These are phyloP conservation scores for Coniophora puteana DNA, from an alignment of 1,284 basidiomycete species.

Conservation along the genomic window DNA sequence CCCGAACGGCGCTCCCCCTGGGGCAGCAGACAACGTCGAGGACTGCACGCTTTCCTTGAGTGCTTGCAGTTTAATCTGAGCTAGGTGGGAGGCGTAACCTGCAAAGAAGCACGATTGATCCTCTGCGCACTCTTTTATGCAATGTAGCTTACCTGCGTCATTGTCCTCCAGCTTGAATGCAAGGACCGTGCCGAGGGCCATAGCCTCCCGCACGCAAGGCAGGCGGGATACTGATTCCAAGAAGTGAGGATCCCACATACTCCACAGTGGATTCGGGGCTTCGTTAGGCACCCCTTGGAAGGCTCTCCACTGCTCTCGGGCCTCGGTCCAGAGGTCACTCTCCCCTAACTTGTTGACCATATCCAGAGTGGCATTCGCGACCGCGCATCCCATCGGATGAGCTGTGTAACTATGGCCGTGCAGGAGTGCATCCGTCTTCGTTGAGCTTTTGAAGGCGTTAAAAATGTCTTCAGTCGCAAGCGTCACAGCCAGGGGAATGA, in stretches of 20 bases:
- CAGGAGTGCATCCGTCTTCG: constrained; percentile 83
- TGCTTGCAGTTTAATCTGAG: constrained; percentile 54
- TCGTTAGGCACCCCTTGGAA: constrained; percentile 32
- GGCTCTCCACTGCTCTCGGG: constrained; percentile 43
- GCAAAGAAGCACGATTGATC: constrained; percentile 7
- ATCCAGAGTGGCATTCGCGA: constrained; percentile 79
- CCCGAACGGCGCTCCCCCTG: constrained; percentile 59
- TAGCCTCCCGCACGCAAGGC: constrained; percentile 64
- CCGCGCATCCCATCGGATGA: constrained; percentile 88
- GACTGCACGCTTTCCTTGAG: constrained; percentile 31
- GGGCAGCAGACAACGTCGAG: constrained; percentile 36
- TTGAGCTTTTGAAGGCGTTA: constrained; percentile 70
- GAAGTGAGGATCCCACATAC: constrained; percentile 83
- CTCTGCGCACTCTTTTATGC: constrained; percentile 1
- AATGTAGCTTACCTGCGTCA: constrained; percentile 43
- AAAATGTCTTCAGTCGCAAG: constrained; percentile 82
- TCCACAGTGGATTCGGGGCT: constrained; percentile 57
- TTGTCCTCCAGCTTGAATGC: constrained; percentile 74
- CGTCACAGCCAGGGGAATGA: constrained; percentile 85
- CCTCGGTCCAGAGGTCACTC: constrained; percentile 53
- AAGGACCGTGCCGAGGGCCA: constrained; percentile 89
- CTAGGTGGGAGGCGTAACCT: constrained; percentile 80
- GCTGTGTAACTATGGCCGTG: constrained; percentile 97
- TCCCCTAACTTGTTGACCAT: constrained; percentile 52
- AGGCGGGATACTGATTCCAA: constrained; percentile 60